Evolutionary conservation across 495 filamentous ascomycete genomes (phyloP).

Genomic region (Aspergillus sclerotioniger): DNA sequence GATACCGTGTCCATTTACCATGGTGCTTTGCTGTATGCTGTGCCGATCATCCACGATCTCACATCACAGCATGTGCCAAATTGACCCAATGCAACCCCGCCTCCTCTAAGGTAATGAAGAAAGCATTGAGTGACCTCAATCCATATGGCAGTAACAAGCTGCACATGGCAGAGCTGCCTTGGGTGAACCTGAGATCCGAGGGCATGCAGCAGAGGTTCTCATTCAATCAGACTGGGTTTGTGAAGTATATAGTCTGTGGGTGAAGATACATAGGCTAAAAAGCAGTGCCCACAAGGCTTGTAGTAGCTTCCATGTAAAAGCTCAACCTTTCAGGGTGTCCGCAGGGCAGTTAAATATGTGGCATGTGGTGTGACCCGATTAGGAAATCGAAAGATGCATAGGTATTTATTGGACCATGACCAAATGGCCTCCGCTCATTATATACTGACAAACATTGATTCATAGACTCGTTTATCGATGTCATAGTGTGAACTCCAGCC

Average conservation of each 20-base stretch:
- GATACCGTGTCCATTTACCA: conserved; percentile 52
- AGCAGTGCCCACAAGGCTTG: no score
- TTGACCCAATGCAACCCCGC: background rate
- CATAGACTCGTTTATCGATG: background rate
- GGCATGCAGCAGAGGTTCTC: background rate
- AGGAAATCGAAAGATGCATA: no score
- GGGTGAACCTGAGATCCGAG: background rate
- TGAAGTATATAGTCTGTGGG: no score
- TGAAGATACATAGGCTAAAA: no score
- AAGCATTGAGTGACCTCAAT: conserved; percentile 39
- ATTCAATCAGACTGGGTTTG: no score
- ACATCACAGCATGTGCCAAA: conserved; percentile 13
- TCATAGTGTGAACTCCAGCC: conserved; percentile 59
- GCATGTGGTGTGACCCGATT: no score
- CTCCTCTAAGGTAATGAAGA: conserved; percentile 41
- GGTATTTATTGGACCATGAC: no score
- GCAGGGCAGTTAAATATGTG: no score
- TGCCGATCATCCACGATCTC: conserved; percentile 37
- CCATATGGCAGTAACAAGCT: conserved; percentile 56
- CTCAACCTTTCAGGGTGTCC: no score
- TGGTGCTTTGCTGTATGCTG: conserved; percentile 54
- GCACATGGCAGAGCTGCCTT: conserved; percentile 55
- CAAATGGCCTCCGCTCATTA: no score
- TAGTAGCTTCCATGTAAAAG: no score
- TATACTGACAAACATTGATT: no score